These are phyloP conservation scores for Suhomyces kunorum DNA, from an alignment of 1,139 yeast genomes.

Conservation along the genomic window DNA sequence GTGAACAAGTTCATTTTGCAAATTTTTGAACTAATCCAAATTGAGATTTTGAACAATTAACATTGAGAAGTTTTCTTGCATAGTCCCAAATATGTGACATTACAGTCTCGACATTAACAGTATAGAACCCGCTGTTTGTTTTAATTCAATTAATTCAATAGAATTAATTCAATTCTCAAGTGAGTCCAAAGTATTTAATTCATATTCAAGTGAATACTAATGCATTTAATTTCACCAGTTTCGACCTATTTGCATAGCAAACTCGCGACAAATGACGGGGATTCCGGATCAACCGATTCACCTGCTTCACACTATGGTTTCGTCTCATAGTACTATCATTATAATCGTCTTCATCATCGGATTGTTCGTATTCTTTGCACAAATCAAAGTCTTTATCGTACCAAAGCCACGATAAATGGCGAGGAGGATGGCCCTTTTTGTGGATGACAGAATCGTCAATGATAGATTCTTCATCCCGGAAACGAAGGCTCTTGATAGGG, in stretches of 20 bases:
- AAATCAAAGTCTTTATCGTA: slow-evolving; percentile 38
- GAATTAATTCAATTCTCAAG: too few species aligned
- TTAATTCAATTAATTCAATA: too few species aligned
- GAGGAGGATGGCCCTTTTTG: slow-evolving; percentile 3
- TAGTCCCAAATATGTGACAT: too few species aligned
- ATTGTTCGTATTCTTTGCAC: slow-evolving; percentile 29
- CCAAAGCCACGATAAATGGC: slow-evolving; percentile 38
- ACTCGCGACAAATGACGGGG: slow-evolving; percentile 24
- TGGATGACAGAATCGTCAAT: slow-evolving; percentile 10
- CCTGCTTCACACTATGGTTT: slow-evolving; percentile 28
- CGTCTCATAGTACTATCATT: slow-evolving; percentile 13
- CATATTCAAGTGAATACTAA: slow-evolving; percentile 23
- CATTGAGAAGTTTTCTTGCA: too few species aligned
- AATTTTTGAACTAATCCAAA: too few species aligned
- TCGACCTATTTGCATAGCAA: slow-evolving; percentile 32
- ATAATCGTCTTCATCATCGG: slow-evolving; percentile 23
- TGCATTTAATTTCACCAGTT: slow-evolving; percentile 33
- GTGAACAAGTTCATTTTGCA: too few species aligned
- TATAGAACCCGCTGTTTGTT: too few species aligned
- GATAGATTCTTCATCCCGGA: slow-evolving; percentile 24
- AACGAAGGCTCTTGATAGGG: slow-evolving; percentile 15
- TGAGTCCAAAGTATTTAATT: too few species aligned
- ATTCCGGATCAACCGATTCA: slow-evolving; percentile 26
- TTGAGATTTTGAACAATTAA: too few species aligned
- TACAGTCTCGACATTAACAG: too few species aligned